A percentile compares a stretch with the other conserved stretches of the same genome.
Evolutionary conservation across 2,329 filamentous ascomycete genomes (phyloP).

Genomic region (Colletotrichum paranaense): DNA sequence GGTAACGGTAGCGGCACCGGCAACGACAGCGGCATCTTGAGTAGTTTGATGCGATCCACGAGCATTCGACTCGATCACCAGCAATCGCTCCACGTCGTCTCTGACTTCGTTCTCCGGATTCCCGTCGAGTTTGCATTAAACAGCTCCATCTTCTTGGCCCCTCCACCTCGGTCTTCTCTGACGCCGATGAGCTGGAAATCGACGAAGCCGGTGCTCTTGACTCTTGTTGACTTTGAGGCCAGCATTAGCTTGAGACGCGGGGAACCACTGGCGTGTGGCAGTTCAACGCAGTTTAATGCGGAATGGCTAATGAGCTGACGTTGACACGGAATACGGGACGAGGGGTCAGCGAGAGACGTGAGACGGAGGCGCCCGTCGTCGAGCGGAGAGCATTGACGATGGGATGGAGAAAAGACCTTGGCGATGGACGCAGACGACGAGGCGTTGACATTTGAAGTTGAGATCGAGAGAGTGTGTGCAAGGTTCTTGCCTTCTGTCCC

Average conservation of each 20-base stretch:
- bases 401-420: conserved; percentile 17
- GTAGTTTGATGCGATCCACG: neutral
- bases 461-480: neutral
- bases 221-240: conserved; percentile 29
- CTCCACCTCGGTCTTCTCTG: conserved; percentile 11
- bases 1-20: neutral
- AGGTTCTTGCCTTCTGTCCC: neutral
- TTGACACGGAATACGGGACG: conserved; percentile 21
- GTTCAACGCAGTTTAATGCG: conserved; percentile 11
- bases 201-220: conserved; percentile 13
- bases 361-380: conserved; percentile 22
- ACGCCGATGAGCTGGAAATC: conserved; percentile 12
- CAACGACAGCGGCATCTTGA: neutral
- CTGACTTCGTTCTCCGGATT: neutral
- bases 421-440: neutral
- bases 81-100: neutral
- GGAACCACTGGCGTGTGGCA: conserved; percentile 10
- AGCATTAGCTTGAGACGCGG: conserved; percentile 22
- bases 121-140: neutral
- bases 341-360: neutral
- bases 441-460: neutral
- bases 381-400: conserved; percentile 10
- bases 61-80: neutral
- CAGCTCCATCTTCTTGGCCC: neutral
- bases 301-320: conserved; percentile 21